Percentiles rank a stretch among this genome's conserved stretches.
phyloP scores from a whole-genome alignment of 2,329 filamentous ascomycete genomes.

The Arthrobotrys sinensis region DNA sequence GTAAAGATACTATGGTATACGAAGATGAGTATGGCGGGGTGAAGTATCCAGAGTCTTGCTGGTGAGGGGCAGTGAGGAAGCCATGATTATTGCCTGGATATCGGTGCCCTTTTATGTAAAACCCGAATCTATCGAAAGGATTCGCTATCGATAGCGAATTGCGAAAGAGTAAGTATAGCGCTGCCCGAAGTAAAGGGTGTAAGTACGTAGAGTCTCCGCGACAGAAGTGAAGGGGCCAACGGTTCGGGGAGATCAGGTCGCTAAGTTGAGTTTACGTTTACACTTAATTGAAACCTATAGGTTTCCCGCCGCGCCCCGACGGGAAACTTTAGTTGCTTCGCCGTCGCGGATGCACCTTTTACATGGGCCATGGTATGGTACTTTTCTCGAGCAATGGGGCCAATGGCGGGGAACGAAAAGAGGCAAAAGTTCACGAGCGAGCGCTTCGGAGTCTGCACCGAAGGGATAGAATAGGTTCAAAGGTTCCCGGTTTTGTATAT shows the following conservation, averaged over 20 bases:
- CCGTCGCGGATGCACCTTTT: slow-evolving; percentile 18
- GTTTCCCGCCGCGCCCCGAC: slow-evolving; percentile 25
- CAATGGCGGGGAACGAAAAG: slow-evolving; percentile 21
- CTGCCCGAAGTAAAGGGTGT: no score
- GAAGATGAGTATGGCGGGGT: slow-evolving; percentile 1
- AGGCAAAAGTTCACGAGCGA: slow-evolving; percentile 51
- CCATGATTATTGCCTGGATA: slow-evolving; percentile 51
- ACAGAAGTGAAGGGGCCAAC: no score
- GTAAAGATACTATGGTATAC: no score
- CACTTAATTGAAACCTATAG: not conserved
- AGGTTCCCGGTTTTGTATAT: slow-evolving; percentile 4
- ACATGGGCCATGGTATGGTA: slow-evolving; percentile 3
- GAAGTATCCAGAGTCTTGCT: not conserved
- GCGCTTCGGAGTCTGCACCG: not conserved
- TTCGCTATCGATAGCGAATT: not conserved
- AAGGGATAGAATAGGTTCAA: not conserved
- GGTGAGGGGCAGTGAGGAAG: slow-evolving; percentile 60
- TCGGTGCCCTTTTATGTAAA: slow-evolving; percentile 37
- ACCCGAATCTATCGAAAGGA: not conserved
- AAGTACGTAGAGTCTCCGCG: no score
- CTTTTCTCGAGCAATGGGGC: not conserved
- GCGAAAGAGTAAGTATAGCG: no score
- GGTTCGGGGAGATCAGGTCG: not conserved
- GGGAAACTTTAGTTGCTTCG: slow-evolving; percentile 17
- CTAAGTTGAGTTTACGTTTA: not conserved